These are phyloP conservation scores for Saprolegnia parasitica DNA, from an alignment of 352 stramenopile species.

Conservation along the genomic window DNA sequence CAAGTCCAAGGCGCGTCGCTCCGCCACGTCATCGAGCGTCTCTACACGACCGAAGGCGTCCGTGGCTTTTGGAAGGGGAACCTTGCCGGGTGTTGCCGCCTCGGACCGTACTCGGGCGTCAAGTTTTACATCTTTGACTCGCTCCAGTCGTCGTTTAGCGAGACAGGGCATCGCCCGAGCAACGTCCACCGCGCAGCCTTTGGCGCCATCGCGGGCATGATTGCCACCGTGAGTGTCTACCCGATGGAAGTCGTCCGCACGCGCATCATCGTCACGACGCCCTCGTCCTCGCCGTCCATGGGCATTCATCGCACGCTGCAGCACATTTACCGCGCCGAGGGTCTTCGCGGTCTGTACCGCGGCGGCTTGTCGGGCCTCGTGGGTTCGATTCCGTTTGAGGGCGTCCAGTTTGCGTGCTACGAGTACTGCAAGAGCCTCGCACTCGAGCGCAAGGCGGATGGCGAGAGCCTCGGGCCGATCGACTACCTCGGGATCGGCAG, in stretches of 20 bases:
- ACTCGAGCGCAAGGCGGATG: slow-evolving; percentile 45
- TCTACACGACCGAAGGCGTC: slow-evolving; percentile 62
- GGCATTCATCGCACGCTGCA: slow-evolving; percentile 48
- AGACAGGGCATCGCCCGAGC: slow-evolving; percentile 33
- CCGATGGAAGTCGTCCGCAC: slow-evolving; percentile 79
- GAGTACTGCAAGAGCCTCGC: slow-evolving; percentile 65
- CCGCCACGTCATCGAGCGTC: background rate
- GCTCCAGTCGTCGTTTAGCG: slow-evolving; percentile 40
- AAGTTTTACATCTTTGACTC: slow-evolving; percentile 81
- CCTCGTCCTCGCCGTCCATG: slow-evolving; percentile 33
- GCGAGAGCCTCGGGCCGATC: slow-evolving; percentile 56
- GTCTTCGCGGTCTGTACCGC: slow-evolving; percentile 62
- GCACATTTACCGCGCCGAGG: slow-evolving; percentile 59
- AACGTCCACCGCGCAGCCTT: slow-evolving; percentile 53
- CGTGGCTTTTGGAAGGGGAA: slow-evolving; percentile 80
- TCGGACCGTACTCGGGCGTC: slow-evolving; percentile 67
- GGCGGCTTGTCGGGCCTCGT: slow-evolving; percentile 58
- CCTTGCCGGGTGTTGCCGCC: slow-evolving; percentile 63
- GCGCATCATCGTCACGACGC: slow-evolving; percentile 67
- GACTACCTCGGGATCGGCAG: slow-evolving; percentile 80
- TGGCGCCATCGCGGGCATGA: slow-evolving; percentile 52
- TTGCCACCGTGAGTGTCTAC: slow-evolving; percentile 73
- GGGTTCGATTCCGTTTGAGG: slow-evolving; percentile 75
- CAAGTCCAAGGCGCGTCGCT: slow-evolving; percentile 48
- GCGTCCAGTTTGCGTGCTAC: slow-evolving; percentile 81